Evolutionary conservation across 164 flowering plant genomes (phyloP), one percentile per base, ranked within the genome.

Genomic region (Vitis amurensis): DNA sequence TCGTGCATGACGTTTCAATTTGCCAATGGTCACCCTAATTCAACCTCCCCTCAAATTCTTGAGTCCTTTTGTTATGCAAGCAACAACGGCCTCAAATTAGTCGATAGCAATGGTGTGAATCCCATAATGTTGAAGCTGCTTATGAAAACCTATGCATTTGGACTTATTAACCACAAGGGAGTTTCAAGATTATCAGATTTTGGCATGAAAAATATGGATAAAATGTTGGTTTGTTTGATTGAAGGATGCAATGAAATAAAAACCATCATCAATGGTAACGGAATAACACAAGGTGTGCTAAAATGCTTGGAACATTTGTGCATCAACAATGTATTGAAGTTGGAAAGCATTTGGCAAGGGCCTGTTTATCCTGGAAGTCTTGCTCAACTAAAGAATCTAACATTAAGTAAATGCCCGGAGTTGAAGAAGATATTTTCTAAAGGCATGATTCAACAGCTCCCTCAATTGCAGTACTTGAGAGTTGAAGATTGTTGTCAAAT

Each of bases 291-390:
- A 29, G 15, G 9, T 6, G 51, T 48, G 11, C 62, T 62, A 16
- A 44, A 16, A 57, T 29, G 19, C 44, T 23, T 70, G 60, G 66
- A 69, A 27, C 11, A 15, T 13, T 12, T 69, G 66, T 50, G 29
- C 44, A 27, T 69, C 23, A n/a, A 61, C 11, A 50, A 64, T 15
- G 29, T 47, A 13, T 64, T 12, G 9, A 59, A 12, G 1, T 64
- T 69, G 15, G 37, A 59, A 19, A 58, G 70, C 47, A 31, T 74
- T 52, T 74, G 69, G 61, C 55, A 52, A 3, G 73, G 77, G 11
- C 66, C 66, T 1, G 29, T 74, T 2, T 30, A 10, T 0, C 3
- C 27, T 17, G 73, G 55, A 56, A 64, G 62, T 59, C 30, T 74
- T 19, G 23, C 69, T 1, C 52, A 17, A 10, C 13, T 69, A 50